phyloP scores from a whole-genome alignment of 768 basidiomycete genomes.

The Mycena rebaudengoi region DNA sequence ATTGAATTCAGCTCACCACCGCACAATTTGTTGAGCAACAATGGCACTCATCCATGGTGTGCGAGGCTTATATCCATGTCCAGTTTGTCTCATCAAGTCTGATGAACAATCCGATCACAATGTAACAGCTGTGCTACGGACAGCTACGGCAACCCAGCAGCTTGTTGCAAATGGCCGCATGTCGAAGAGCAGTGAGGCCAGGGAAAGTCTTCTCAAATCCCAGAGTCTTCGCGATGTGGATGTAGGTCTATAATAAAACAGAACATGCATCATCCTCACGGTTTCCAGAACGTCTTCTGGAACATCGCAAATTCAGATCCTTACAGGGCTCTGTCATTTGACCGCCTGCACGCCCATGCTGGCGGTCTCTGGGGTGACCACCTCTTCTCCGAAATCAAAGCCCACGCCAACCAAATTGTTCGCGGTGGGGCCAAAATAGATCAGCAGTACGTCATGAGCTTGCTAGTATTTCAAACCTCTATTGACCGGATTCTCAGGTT shows the following conservation, averaged over 20 bases:
- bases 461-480: background rate
- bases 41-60: slow-evolving; percentile 48
- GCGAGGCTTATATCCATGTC: slow-evolving; percentile 42
- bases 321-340: slow-evolving; percentile 44
- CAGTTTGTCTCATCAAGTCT: slow-evolving; percentile 44
- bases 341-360: slow-evolving; percentile 47
- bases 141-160: slow-evolving; percentile 24
- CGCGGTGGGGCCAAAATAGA: slow-evolving; percentile 27
- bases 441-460: slow-evolving; percentile 39
- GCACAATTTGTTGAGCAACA: slow-evolving; percentile 38
- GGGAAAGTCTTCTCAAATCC: slow-evolving; percentile 32
- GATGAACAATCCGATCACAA: slow-evolving; percentile 33
- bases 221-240: slow-evolving; percentile 31
- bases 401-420: slow-evolving; percentile 25
- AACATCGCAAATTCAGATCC: slow-evolving; percentile 42
- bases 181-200: slow-evolving; percentile 3
- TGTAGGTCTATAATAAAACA: slow-evolving; percentile 23
- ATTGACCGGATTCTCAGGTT: slow-evolving; percentile 34
- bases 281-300: slow-evolving; percentile 52
- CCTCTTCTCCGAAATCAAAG: slow-evolving; percentile 35
- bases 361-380: slow-evolving; percentile 45
- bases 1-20: slow-evolving; percentile 32
- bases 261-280: background rate
- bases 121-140: slow-evolving; percentile 17
- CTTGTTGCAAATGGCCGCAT: slow-evolving; percentile 23